A percentile compares a stretch with the other conserved stretches of the same genome.
phyloP scores from a whole-genome alignment of 192 early-diverging fungal genomes.

The Dissophora globulifera region DNA sequence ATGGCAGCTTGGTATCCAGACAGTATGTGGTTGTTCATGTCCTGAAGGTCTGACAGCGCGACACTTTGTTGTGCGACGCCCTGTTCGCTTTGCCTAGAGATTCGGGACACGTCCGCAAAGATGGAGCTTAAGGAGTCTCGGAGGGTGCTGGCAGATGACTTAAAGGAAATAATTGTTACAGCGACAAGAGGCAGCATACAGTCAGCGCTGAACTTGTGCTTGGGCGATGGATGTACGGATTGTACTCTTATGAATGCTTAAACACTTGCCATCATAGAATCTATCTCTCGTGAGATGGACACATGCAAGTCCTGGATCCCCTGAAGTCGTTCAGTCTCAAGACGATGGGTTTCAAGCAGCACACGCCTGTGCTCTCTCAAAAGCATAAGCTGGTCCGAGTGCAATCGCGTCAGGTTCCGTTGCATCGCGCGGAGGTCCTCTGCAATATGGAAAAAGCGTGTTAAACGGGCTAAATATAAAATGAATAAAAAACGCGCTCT shows the following conservation, averaged over 20 bases:
- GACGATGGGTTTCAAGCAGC: slow-evolving; percentile 14
- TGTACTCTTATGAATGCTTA: not conserved
- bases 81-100: not conserved
- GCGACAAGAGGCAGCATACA: too few species aligned
- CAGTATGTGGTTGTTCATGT: not conserved
- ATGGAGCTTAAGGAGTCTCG: not conserved
- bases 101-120: not conserved
- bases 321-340: slow-evolving; percentile 1
- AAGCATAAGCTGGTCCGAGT: slow-evolving; percentile 15
- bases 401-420: slow-evolving; percentile 13
- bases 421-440: slow-evolving; percentile 23
- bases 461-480: too few species aligned
- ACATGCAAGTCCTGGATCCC: slow-evolving; percentile 17
- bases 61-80: slow-evolving; percentile 4
- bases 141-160: slow-evolving; percentile 6
- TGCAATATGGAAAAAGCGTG: not conserved
- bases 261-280: slow-evolving; percentile 16
- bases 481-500: too few species aligned
- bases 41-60: slow-evolving; percentile 13
- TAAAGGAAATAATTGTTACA: not conserved
- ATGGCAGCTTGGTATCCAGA: not conserved
- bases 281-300: not conserved
- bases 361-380: slow-evolving; percentile 10
- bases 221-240: too few species aligned
- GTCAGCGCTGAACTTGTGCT: too few species aligned